These are phyloP conservation scores for Oenanthe javanica DNA, from an alignment of 140 eudicot species.

Conservation along the genomic window DNA sequence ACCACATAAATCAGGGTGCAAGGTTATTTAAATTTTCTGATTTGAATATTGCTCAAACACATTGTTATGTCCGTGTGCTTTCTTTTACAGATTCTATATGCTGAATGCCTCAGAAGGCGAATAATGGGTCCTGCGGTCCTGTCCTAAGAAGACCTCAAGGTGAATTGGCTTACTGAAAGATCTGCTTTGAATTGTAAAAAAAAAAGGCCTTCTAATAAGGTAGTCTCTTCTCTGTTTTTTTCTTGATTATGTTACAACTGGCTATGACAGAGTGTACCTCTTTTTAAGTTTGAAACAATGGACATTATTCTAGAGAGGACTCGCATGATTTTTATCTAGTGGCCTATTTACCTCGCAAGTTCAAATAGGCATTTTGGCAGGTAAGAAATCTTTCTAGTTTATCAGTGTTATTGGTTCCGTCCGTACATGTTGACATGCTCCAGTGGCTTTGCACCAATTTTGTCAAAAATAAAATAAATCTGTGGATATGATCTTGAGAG, in stretches of 20 bases:
- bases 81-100: background rate
- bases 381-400: background rate
- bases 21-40: background rate
- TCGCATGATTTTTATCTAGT: background rate
- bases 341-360: background rate
- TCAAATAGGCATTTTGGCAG: background rate
- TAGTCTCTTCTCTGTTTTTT: background rate
- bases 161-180: background rate
- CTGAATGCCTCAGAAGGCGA: background rate
- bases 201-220: background rate
- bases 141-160: background rate
- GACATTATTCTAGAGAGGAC: background rate
- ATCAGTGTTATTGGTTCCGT: background rate
- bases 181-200: background rate
- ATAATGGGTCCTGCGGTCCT: background rate
- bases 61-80: background rate
- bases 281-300: background rate
- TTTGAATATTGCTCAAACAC: background rate
- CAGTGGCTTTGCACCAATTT: background rate
- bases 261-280: background rate
- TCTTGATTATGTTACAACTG: background rate
- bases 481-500: background rate
- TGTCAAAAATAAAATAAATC: background rate
- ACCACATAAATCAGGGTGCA: background rate
- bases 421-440: background rate